Evolutionary conservation across 2,329 filamentous ascomycete species (phyloP), one percentile per base, ranked within the genome.

Genomic region (Pseudogymnoascus sp.): DNA sequence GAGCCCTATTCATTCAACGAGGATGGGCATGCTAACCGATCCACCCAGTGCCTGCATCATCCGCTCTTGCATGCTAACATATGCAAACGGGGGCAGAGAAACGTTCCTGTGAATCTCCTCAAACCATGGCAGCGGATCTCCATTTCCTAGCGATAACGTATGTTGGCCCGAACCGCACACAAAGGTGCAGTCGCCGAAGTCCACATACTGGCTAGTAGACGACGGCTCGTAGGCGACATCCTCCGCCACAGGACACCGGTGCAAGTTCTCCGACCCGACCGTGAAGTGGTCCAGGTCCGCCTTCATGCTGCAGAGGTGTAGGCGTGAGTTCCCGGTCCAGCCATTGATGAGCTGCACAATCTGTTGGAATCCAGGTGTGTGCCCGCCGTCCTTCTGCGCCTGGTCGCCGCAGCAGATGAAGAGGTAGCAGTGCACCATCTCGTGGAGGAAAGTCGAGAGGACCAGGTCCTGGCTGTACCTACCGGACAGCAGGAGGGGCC

Each of bases 381-480:
- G 85, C 0, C 85, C 85, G 10, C 84, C 85, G 45, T 79, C 77
- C 23, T 78, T 75, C 37, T 80, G 76, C 0, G 85, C 85, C 48
- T 80, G 78, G 71, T 85, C 82, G 3, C 85, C 85, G 68, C 84
- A 86, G 62, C 76, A 78, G 64, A 88, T 81, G 68, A 88, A 88
- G 14, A 88, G 76, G 70, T 86, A 88, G 73, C 85, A 85, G 74
- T 88, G 85, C 60, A 88, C 85, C 68, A 88, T 80, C 74, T 89
- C 86, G 70, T 88, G 86, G 57, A 89, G 70, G 67, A 89, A 87
- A 0, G 85, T 86, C 6, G 83, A 84, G 60, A 88, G 85, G 63
- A 88, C 78, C 14, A 88, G 77, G 6, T 84, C 78, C 4, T 85
- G 76, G 71, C 85, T 85, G 72, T 85, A 88, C 60, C 60, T 57